Evolutionary conservation across 1,284 basidiomycete genomes (phyloP), one percentile per base, ranked within the genome.

Genomic region (Paramarasmius palmivorus): DNA sequence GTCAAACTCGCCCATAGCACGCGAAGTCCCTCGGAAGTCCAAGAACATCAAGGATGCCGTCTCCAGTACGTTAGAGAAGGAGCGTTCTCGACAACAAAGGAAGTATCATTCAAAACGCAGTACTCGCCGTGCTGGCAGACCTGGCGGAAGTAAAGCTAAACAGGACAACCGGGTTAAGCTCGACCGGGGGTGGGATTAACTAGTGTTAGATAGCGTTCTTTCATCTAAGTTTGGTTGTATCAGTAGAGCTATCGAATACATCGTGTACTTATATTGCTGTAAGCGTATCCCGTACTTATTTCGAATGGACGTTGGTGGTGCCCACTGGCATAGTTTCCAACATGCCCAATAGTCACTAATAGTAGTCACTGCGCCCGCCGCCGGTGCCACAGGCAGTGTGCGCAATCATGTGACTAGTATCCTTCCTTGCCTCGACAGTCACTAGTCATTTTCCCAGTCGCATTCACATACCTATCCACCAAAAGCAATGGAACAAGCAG

Each of bases 61-160:
- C 23, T 75, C 82, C 3, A 72, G 75, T 12, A 88, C 93, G 61
- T 72, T 92, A 15, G 71, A 75, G 6, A 87, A 83, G 63, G 68
- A 75, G 53, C 81, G 81, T 1, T 77, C 81, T n/a, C 78, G 82
- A 52, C 81, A 90, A 59, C 79, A 86, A 62, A 78, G 78, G 55
- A 92, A 90, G 65, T 81, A 88, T 65, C 89, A 93, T 67, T 81
- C 86, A 1, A 87, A 86, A 66, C 83, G 85, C 57, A 78, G 79
- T 9, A 75, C 78, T 4, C 78, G 80, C 54, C 78, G 82, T 57
- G 84, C 81, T 25, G 92, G 92, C 23, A 77, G 90, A 41, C 75
- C 84, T 19, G 84, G 86, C 62, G 93, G 93, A 15, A 91, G 89
- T 66, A 95, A 95, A 68, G 89, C 86, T 57, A 95, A 93, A 72